Conservation (phyloP, 2,329 filamentous ascomycete genomes). For the Hortaea werneckii region DNA sequence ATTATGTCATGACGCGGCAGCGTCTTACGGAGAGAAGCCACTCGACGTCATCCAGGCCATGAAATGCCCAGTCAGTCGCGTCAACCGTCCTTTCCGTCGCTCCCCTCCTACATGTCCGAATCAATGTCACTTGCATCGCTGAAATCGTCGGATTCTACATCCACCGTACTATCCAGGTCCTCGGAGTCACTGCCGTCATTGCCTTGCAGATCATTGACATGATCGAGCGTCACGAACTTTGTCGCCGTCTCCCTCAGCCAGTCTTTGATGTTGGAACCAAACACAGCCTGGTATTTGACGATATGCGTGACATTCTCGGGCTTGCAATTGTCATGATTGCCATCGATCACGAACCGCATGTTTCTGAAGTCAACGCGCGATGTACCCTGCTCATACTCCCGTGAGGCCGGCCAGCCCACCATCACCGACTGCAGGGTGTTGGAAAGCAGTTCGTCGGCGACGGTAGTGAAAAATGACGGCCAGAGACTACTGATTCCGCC, state of each 20-base stretch:
- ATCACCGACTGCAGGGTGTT: background rate
- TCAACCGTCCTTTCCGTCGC: no score
- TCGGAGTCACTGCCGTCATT: no score
- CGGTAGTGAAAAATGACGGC: background rate
- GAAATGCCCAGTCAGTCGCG: no score
- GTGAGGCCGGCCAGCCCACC: background rate
- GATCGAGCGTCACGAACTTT: background rate
- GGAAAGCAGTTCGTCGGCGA: background rate
- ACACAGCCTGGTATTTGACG: background rate
- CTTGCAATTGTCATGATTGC: background rate
- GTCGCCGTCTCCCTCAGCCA: constrained; percentile 1
- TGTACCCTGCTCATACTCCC: background rate
- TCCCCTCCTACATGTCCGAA: no score
- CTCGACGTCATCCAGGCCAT: no score
- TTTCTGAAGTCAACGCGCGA: no score
- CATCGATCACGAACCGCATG: background rate
- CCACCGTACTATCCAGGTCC: no score
- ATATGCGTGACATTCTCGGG: background rate
- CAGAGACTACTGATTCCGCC: background rate
- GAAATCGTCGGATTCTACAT: no score
- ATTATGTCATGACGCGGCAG: no score
- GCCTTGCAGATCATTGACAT: background rate
- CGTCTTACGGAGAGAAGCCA: no score
- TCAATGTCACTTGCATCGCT: no score
- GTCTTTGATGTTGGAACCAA: background rate